Percentiles rank a stretch among this genome's conserved stretches.
phyloP scores from a whole-genome alignment of 2,329 filamentous ascomycete genomes.

The Ascochyta pisi region DNA sequence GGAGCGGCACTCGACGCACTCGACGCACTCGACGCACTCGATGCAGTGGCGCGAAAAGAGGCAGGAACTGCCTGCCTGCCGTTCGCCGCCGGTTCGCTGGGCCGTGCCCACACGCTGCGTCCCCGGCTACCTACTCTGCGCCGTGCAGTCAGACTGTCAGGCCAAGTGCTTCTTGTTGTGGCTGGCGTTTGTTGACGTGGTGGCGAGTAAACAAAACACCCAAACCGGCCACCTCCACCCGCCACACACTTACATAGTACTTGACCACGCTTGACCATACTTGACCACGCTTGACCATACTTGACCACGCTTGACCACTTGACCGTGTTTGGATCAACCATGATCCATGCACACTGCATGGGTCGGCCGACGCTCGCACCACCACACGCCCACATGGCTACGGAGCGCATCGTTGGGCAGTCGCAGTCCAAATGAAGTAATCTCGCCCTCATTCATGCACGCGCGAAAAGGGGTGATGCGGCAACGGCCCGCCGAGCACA shows the following conservation, averaged over 20 bases:
- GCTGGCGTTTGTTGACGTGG: too few species aligned
- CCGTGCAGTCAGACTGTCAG: too few species aligned
- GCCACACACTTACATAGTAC: not conserved
- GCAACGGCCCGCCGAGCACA: conserved; percentile 28
- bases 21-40: not conserved
- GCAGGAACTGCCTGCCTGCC: conserved; percentile 10
- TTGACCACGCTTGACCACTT: not conserved
- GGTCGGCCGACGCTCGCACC: too few species aligned
- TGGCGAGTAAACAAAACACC: not conserved
- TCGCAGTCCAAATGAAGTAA: conserved; percentile 15
- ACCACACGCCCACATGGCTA: not conserved
- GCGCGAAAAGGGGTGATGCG: conserved; percentile 22
- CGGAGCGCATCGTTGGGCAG: conserved; percentile 1
- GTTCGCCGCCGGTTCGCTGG: conserved; percentile 14
- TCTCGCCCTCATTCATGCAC: conserved; percentile 27
- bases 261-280: too few species aligned
- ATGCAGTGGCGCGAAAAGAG: not conserved
- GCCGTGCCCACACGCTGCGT: not conserved
- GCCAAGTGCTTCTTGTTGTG: conserved; percentile 1
- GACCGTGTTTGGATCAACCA: conserved; percentile 9
- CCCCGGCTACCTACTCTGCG: too few species aligned
- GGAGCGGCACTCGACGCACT: not conserved
- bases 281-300: too few species aligned
- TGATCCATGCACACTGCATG: not conserved
- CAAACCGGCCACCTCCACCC: not conserved